These are phyloP conservation scores for Cryphonectria nitschkei DNA, from an alignment of 2,329 filamentous ascomycete genomes.

Conservation along the genomic window DNA sequence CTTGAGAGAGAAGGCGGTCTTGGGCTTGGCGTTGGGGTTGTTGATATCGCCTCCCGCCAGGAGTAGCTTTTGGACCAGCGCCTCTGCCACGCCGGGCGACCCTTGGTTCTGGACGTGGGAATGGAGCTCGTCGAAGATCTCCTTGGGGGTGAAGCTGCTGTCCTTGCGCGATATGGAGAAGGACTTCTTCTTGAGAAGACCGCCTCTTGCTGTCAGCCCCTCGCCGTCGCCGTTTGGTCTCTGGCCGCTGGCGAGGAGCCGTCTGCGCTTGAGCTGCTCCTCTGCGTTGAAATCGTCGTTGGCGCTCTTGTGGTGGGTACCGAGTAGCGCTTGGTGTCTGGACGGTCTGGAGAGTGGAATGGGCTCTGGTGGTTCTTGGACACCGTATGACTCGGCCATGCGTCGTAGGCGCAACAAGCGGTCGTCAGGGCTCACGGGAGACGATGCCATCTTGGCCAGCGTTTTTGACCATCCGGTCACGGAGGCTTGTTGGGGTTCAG, in stretches of 20 bases:
- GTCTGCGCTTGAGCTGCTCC: constrained; percentile 54
- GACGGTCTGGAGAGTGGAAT: constrained; percentile 46
- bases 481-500: not conserved
- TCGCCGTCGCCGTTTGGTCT: constrained; percentile 35
- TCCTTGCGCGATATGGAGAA: constrained; percentile 54
- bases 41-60: constrained; percentile 56
- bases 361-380: constrained; percentile 46
- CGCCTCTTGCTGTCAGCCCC: constrained; percentile 34
- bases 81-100: constrained; percentile 59
- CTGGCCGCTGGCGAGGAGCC: constrained; percentile 38
- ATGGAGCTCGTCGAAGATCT: constrained; percentile 56
- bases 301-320: constrained; percentile 49
- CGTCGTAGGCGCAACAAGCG: constrained; percentile 53
- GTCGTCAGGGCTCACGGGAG: constrained; percentile 37
- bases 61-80: constrained; percentile 54
- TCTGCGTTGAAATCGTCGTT: constrained; percentile 59
- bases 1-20: constrained; percentile 51
- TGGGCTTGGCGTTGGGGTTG: constrained; percentile 50
- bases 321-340: constrained; percentile 35
- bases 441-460: constrained; percentile 23
- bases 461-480: not conserved
- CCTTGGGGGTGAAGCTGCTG: constrained; percentile 53
- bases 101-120: constrained; percentile 53
- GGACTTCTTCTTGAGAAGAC: constrained; percentile 41
- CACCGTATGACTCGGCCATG: constrained; percentile 55